Conservation (phyloP, 1,139 yeast genomes). For the Sugiyamaella japonica region DNA sequence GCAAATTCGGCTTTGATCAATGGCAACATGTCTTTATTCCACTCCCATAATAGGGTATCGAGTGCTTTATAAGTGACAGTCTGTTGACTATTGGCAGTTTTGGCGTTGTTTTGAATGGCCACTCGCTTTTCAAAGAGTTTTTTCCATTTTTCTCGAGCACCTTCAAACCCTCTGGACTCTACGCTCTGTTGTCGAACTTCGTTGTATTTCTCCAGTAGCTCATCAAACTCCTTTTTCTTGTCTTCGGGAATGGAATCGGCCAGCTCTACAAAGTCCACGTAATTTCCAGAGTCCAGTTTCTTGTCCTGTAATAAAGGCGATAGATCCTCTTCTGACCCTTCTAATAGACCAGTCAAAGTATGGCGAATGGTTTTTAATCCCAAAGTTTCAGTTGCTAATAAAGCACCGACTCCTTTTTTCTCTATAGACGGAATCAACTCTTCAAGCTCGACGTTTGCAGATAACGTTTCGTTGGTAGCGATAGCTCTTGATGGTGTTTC, state of each 20-base stretch:
- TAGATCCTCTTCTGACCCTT: conserved; percentile 27
- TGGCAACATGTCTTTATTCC: conserved; percentile 61
- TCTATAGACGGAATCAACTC: conserved; percentile 33
- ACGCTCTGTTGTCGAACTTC: conserved; percentile 66
- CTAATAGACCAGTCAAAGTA: conserved; percentile 63
- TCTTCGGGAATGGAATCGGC: conserved; percentile 41
- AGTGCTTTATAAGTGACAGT: conserved; percentile 37
- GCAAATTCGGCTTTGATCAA: conserved; percentile 48
- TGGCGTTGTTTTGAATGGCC: conserved; percentile 37
- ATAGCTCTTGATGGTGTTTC: no score
- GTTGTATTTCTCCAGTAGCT: conserved; percentile 63
- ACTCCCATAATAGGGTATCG: conserved; percentile 66
- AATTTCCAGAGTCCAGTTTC: conserved; percentile 43
- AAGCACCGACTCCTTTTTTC: conserved; percentile 55
- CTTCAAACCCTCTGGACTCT: conserved; percentile 67
- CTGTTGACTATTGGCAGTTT: conserved; percentile 15
- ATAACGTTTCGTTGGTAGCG: neutral
- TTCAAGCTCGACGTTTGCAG: neutral
- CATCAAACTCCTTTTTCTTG: conserved; percentile 56
- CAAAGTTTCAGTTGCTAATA: conserved; percentile 71
- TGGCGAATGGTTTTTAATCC: conserved; percentile 82
- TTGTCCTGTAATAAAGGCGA: conserved; percentile 40
- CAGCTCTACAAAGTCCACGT: conserved; percentile 33
- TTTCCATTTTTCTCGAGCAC: conserved; percentile 53
- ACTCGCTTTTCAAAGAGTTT: conserved; percentile 56